Evolutionary conservation across 164 flowering plant genomes (phyloP).

Genomic region (Magnolia changhungtana): DNA sequence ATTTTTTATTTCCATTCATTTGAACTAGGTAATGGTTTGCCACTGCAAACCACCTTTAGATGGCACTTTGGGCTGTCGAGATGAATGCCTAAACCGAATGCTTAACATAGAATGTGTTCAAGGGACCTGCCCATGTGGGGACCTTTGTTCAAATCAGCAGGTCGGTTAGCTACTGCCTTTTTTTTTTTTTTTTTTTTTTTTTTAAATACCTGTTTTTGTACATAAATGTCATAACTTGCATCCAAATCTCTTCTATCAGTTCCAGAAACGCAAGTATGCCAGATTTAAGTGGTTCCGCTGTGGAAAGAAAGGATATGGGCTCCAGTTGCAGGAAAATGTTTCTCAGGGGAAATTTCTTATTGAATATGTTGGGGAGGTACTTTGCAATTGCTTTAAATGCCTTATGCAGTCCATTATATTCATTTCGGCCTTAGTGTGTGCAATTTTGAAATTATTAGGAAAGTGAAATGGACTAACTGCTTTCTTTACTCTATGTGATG

Average conservation of each 20-base stretch:
- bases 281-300: conserved; percentile 52
- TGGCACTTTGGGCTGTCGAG: conserved; percentile 79
- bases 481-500: no score
- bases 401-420: not conserved
- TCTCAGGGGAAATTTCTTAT: conserved; percentile 77
- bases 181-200: not conserved
- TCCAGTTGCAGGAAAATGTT: conserved; percentile 63
- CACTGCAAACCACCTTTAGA: conserved; percentile 70
- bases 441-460: not conserved
- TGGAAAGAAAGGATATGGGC: conserved; percentile 93
- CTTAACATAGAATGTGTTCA: conserved; percentile 92
- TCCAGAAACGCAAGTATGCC: conserved; percentile 81
- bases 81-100: conserved; percentile 86
- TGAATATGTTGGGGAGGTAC: conserved; percentile 99
- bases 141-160: conserved; percentile 92
- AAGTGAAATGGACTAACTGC: not conserved
- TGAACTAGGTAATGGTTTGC: conserved; percentile 89
- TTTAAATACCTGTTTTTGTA: not conserved
- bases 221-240: not conserved
- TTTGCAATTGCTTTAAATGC: not conserved
- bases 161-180: conserved; percentile 26
- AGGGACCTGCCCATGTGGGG: conserved; percentile 96
- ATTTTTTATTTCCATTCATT: not conserved
- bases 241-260: conserved; percentile 44
- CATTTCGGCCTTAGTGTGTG: not conserved